Evolutionary conservation across 2,329 filamentous ascomycete species (phyloP), one percentile per base, ranked within the genome.

Genomic region (Penicillium crustosum): DNA sequence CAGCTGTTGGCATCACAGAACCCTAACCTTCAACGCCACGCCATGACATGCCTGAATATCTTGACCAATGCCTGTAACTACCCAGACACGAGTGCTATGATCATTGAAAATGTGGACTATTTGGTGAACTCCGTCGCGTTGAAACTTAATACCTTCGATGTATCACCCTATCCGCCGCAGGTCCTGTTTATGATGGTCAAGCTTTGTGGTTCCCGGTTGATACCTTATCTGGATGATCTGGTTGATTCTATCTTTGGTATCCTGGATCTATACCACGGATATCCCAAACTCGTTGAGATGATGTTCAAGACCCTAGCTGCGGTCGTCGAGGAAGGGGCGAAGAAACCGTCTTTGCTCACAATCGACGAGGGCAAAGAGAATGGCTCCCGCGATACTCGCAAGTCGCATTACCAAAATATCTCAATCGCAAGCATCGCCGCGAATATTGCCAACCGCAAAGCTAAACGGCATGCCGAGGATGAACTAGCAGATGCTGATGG

Each of bases 161-260:
- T 97, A 52, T 93, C 92, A 0, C 93, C 93, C 1, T 90, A 96
- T 61, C 92, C 91, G 3, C 92, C 93, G 3, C 89, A 93, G 65
- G 94, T 97, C 2, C 77, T 99, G 49, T 83, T 89, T 7, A 97
- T 99, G 93, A 95, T 97, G 90, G 87, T 97, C 59, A 87, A 85
- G 27, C 82, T 99, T 15, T 91, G 92, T 19, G 94, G 94, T 0
- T 87, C 92, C 1, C 82, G 82, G 8, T 74, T 99, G 23, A 81
- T 99, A 12, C 92, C 93, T 0, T 97, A 93, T 69, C 79, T 99
- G 2, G 93, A 97, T 69, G 94, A 99, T 70, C 85, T 96, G 0
- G 87, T 97, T 3, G 89, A 88, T 5, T 93, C 91, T 0, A 91
- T 99, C 39, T 97, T 99, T 72, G 89, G 90, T 0, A 91, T 93